These are phyloP conservation scores for Gastrolobium bilobum DNA, from an alignment of 306 rosid species.

Conservation along the genomic window DNA sequence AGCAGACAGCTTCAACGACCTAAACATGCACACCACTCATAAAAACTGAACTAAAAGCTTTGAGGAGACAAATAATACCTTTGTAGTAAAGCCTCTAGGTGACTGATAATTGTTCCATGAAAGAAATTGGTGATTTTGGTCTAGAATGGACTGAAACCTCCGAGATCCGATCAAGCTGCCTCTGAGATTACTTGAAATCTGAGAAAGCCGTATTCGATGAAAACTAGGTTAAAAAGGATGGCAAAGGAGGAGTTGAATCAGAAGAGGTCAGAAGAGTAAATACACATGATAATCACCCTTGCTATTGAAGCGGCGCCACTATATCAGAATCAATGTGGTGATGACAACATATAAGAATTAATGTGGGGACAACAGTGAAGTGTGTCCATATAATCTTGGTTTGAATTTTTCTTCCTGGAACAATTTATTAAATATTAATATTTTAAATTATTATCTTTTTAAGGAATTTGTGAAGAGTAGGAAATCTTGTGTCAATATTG, in stretches of 20 bases:
- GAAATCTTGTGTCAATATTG: too few relatives aligned
- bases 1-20: too few relatives aligned
- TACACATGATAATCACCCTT: background rate
- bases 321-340: background rate
- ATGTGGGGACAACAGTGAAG: conserved; percentile 48
- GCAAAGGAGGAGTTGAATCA: background rate
- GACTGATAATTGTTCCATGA: conserved; percentile 38
- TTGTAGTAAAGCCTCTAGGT: conserved; percentile 45
- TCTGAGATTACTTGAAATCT: conserved; percentile 64
- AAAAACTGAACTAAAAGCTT: background rate
- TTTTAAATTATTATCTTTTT: too few relatives aligned
- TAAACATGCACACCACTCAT: too few relatives aligned
- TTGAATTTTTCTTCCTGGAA: background rate
- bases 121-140: conserved; percentile 51
- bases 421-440: too few relatives aligned
- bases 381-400: conserved; percentile 46
- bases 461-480: too few relatives aligned
- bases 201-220: conserved; percentile 43
- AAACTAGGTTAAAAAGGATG: conserved; percentile 1
- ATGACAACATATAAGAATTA: too few relatives aligned
- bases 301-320: conserved; percentile 10
- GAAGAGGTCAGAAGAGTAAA: conserved; percentile 28
- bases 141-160: conserved; percentile 52
- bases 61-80: conserved; percentile 52
- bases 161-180: conserved; percentile 58